These are phyloP conservation scores for Stachybotrys elegans DNA, from an alignment of 2,329 filamentous ascomycete species.

Conservation along the genomic window DNA sequence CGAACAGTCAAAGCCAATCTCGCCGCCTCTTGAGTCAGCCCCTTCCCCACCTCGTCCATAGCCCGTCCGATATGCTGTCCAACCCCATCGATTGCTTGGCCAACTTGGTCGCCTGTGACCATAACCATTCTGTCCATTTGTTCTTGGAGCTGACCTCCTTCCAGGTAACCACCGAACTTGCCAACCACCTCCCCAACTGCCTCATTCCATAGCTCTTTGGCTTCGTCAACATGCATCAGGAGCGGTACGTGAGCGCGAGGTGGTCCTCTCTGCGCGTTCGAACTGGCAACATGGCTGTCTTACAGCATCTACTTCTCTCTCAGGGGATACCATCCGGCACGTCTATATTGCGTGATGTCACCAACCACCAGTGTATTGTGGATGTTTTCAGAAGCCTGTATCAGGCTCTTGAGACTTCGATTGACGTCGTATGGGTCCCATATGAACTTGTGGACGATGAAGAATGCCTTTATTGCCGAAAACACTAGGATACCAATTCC, in stretches of 20 bases:
- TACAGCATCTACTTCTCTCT: neutral
- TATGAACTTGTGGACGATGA: slow-evolving; percentile 1
- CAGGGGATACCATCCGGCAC: neutral
- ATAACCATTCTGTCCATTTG: neutral
- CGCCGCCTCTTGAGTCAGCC: too few relatives aligned
- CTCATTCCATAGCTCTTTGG: neutral
- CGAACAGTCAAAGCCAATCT: too few relatives aligned
- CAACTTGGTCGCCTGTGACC: neutral
- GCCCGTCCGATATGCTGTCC: neutral
- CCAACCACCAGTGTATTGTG: neutral
- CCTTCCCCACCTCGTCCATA: neutral
- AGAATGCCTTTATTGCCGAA: neutral
- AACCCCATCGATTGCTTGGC: neutral
- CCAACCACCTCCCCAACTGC: neutral
- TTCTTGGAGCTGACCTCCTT: neutral
- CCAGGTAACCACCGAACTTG: neutral
- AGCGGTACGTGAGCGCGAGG: neutral
- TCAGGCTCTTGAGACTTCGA: neutral
- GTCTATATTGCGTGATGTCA: neutral
- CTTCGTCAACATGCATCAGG: neutral
- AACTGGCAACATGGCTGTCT: neutral
- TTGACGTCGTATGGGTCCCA: slow-evolving; percentile 2
- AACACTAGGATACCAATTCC: neutral
- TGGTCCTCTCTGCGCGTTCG: neutral
- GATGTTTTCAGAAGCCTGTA: neutral